These are phyloP conservation scores for Circinella umbellata DNA, from an alignment of 371 early-diverging fungal species.

Conservation along the genomic window DNA sequence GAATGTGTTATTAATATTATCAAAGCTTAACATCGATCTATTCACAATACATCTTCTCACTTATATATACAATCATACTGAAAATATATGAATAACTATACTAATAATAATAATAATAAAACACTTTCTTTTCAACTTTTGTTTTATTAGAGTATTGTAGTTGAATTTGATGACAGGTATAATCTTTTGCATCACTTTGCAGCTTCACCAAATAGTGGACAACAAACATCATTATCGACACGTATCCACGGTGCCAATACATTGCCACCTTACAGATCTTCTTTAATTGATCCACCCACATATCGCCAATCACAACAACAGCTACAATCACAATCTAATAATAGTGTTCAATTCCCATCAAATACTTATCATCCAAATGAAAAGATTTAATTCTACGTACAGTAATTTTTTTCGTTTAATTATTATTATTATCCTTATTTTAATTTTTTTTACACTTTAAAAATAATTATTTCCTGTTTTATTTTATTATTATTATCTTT, in stretches of 20 bases:
- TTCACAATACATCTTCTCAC: not conserved
- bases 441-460: not conserved
- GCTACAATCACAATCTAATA: not conserved
- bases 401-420: not conserved
- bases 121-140: not conserved
- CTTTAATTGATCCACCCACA: slow-evolving; percentile 24
- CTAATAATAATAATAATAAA: not conserved
- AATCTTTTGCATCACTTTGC: slow-evolving; percentile 46
- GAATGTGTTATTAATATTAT: no score
- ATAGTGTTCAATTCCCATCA: slow-evolving; percentile 20
- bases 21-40: no score
- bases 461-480: no score
- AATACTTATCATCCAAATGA: slow-evolving; percentile 36
- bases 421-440: not conserved
- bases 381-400: slow-evolving; percentile 20
- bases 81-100: no score
- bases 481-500: no score
- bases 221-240: slow-evolving; percentile 2
- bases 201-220: slow-evolving; percentile 5
- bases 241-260: not conserved
- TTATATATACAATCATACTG: no score
- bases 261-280: slow-evolving; percentile 14
- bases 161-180: slow-evolving; percentile 49
- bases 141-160: slow-evolving; percentile 36
- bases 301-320: slow-evolving; percentile 22